phyloP scores from a whole-genome alignment of 495 filamentous ascomycete genomes.

The Cercophora sp. region DNA sequence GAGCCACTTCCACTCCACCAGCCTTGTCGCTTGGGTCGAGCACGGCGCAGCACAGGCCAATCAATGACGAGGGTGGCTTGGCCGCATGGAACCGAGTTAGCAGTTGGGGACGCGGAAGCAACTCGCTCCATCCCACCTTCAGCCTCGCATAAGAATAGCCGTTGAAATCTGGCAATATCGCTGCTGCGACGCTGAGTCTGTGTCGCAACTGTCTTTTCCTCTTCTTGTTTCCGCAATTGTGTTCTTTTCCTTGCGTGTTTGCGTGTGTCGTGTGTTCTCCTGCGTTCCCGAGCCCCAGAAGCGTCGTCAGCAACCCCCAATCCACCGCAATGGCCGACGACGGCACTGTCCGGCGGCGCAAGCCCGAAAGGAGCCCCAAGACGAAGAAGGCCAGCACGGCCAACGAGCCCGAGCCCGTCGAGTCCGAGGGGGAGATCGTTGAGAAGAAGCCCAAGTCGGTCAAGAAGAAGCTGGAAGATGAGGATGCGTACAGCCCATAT shows the following conservation, averaged over 20 bases:
- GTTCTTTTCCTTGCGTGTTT: not conserved
- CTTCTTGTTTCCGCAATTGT: not conserved
- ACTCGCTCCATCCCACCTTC: not conserved
- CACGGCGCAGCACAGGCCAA: slow-evolving; percentile 1
- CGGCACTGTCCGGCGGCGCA: slow-evolving; percentile 27
- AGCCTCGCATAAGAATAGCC: slow-evolving; percentile 15
- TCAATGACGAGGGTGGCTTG: not conserved
- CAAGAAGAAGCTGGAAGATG: slow-evolving; percentile 29
- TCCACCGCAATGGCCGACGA: slow-evolving; percentile 22
- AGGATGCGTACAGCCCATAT: slow-evolving; percentile 43
- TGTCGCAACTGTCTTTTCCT: slow-evolving; percentile 9
- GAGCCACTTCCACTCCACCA: too few relatives aligned
- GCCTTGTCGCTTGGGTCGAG: not conserved
- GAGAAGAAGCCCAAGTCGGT: slow-evolving; percentile 19
- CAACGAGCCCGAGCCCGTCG: slow-evolving; percentile 11
- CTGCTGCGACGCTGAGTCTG: not conserved
- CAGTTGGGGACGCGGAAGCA: not conserved
- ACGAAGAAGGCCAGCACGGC: slow-evolving; percentile 3
- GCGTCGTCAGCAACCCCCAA: not conserved
- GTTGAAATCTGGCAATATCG: slow-evolving; percentile 19
- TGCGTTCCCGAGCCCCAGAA: not conserved
- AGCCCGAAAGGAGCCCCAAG: slow-evolving; percentile 21
- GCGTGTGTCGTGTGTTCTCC: not conserved
- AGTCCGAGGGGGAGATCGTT: slow-evolving; percentile 10
- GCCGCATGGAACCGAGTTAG: not conserved